These are phyloP conservation scores for Hortiboletus rubellus DNA, from an alignment of 1,284 basidiomycete genomes.

Conservation along the genomic window DNA sequence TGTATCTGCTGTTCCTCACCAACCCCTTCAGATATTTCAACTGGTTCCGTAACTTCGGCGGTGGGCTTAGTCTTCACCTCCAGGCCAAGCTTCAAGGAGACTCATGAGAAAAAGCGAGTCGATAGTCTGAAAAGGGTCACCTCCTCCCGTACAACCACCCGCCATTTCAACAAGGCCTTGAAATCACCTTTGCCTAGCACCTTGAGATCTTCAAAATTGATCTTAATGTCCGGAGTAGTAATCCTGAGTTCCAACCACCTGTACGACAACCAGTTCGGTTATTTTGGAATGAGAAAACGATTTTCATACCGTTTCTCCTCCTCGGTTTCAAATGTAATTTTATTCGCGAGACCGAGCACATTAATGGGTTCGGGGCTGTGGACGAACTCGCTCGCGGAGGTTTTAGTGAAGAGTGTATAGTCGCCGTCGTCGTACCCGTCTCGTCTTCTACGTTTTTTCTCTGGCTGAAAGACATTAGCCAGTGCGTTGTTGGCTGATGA, in stretches of 20 bases:
- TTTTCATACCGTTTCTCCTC: slow-evolving; percentile 77
- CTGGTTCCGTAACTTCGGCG: slow-evolving; percentile 76
- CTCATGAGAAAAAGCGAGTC: slow-evolving; percentile 3
- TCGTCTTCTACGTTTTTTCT: slow-evolving; percentile 92
- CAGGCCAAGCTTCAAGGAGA: slow-evolving; percentile 62
- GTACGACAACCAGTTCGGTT: slow-evolving; percentile 9
- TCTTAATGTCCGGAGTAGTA: slow-evolving; percentile 80
- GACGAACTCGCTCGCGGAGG: slow-evolving; percentile 77
- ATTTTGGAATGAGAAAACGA: neutral
- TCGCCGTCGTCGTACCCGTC: slow-evolving; percentile 97
- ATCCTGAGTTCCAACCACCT: slow-evolving; percentile 74
- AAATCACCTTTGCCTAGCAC: slow-evolving; percentile 98
- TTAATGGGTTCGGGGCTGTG: slow-evolving; percentile 72
- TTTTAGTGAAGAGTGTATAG: slow-evolving; percentile 85
- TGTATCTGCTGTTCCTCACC: slow-evolving; percentile 89
- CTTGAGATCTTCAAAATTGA: slow-evolving; percentile 90
- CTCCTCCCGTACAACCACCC: slow-evolving; percentile 81
- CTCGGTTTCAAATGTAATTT: slow-evolving; percentile 80
- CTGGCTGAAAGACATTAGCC: slow-evolving; percentile 94
- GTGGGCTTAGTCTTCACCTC: slow-evolving; percentile 73
- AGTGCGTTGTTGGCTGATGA: slow-evolving; percentile 61
- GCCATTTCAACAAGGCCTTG: slow-evolving; percentile 92
- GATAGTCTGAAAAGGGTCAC: slow-evolving; percentile 37
- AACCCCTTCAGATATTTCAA: slow-evolving; percentile 72
- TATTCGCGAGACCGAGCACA: slow-evolving; percentile 82